These are phyloP conservation scores for Sanghuangporus sanghuang DNA, from an alignment of 1,284 basidiomycete genomes.

Conservation along the genomic window DNA sequence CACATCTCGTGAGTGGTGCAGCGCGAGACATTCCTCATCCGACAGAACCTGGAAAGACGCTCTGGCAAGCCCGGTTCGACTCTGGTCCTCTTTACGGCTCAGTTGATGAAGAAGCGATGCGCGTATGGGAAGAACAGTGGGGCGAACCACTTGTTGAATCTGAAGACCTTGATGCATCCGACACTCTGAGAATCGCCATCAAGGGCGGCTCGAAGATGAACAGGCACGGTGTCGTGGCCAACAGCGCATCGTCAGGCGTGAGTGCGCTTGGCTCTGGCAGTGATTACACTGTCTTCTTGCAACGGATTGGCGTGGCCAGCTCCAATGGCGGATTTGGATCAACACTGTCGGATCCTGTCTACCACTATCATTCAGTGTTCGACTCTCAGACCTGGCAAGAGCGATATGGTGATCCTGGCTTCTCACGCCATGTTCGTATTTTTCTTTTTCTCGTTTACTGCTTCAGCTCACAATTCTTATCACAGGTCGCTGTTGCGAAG, in stretches of 20 bases:
- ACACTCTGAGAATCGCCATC: conserved; percentile 24
- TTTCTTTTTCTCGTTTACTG: neutral
- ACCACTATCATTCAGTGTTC: conserved; percentile 76
- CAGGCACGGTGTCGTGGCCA: neutral
- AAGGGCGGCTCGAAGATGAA: conserved; percentile 26
- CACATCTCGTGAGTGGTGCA: conserved; percentile 62
- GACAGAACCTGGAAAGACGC: conserved; percentile 35
- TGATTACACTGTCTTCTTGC: conserved; percentile 58
- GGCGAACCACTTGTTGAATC: conserved; percentile 5
- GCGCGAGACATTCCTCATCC: conserved; percentile 71
- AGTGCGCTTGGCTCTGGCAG: conserved; percentile 46
- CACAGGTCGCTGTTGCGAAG: conserved; percentile 60
- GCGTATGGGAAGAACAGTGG: conserved; percentile 8
- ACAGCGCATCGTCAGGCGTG: conserved; percentile 26
- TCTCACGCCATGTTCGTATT: conserved; percentile 53
- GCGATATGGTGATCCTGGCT: conserved; percentile 68
- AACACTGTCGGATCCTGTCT: conserved; percentile 53
- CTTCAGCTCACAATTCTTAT: neutral
- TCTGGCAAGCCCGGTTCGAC: conserved; percentile 64
- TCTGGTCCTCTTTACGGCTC: conserved; percentile 42
- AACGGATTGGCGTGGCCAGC: conserved; percentile 45
- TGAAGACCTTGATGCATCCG: conserved; percentile 25
- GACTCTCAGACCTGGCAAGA: conserved; percentile 73
- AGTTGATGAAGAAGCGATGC: conserved; percentile 12
- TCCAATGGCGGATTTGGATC: conserved; percentile 46